phyloP scores from a whole-genome alignment of 768 basidiomycete genomes.

The Lactarius indigo region DNA sequence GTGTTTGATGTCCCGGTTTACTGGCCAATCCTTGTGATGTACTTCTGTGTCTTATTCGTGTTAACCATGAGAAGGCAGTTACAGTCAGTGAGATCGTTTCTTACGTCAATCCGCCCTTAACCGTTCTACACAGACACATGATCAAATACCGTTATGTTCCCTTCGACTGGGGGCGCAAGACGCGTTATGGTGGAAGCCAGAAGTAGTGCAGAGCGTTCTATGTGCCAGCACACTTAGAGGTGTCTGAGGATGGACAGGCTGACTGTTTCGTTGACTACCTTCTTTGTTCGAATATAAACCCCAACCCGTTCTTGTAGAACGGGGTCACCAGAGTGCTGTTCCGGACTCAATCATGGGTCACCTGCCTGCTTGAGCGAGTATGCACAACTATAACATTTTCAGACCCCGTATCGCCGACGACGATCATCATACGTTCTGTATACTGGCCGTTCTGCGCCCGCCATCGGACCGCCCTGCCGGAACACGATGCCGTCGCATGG shows the following conservation, averaged over 20 bases:
- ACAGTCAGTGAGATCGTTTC: constrained; percentile 57
- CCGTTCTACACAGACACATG: constrained; percentile 73
- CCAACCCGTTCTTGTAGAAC: neutral
- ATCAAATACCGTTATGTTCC: constrained; percentile 98
- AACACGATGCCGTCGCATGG: neutral
- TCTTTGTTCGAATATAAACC: constrained; percentile 3
- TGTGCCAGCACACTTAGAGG: neutral
- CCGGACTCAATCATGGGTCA: neutral
- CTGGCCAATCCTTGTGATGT: constrained; percentile 97
- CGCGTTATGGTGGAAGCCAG: constrained; percentile 64
- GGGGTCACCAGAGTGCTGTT: neutral
- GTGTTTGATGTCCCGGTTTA: constrained; percentile 96
- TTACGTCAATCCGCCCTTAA: neutral
- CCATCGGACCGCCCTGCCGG: neutral
- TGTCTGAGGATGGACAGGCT: neutral
- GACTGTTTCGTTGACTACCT: constrained; percentile 3
- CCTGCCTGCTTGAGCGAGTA: neutral
- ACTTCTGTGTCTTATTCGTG: constrained; percentile 93
- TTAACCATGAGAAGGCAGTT: constrained; percentile 96
- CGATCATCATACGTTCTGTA: too few species aligned
- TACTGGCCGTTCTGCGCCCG: too few species aligned
- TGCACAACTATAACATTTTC: neutral
- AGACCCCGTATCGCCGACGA: neutral
- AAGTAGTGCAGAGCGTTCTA: constrained; percentile 36
- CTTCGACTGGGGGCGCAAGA: constrained; percentile 93